phyloP scores from a whole-genome alignment of 176 grass and related monocot species.

The Cymbopogon citratus region DNA sequence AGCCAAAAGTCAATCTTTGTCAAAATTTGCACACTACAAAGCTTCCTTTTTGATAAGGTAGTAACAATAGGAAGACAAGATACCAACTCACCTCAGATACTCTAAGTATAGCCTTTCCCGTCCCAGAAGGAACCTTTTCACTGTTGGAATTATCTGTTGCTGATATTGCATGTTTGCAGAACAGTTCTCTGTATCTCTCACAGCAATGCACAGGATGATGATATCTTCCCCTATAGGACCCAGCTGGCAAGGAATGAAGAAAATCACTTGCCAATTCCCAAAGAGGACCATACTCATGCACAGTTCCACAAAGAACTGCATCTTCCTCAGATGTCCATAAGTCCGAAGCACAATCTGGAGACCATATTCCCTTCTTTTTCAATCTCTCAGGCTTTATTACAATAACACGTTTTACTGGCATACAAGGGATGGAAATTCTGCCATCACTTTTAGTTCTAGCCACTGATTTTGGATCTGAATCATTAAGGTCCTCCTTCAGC shows the following conservation, averaged over 20 bases:
- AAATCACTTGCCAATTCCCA: constrained; percentile 85
- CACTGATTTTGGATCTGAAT: constrained; percentile 42
- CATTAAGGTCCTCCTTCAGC: constrained; percentile 42
- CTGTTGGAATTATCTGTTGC: constrained; percentile 59
- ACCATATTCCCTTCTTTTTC: constrained; percentile 82
- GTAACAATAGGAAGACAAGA: background rate
- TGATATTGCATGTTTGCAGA: constrained; percentile 86
- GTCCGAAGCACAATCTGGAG: constrained; percentile 64
- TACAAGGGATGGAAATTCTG: constrained; percentile 51
- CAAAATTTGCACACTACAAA: background rate
- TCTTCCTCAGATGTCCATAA: constrained; percentile 84
- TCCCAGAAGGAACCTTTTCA: constrained; percentile 70
- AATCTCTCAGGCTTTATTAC: constrained; percentile 84
- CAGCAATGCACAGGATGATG: constrained; percentile 92
- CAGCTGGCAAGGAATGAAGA: constrained; percentile 56
- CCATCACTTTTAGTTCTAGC: constrained; percentile 46
- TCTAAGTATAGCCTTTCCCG: constrained; percentile 88
- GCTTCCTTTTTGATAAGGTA: constrained; percentile 1
- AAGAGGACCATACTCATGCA: constrained; percentile 77
- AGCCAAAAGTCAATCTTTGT: background rate
- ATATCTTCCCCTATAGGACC: constrained; percentile 70
- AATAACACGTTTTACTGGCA: constrained; percentile 70
- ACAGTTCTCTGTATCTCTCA: constrained; percentile 91
- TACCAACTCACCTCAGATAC: constrained; percentile 69
- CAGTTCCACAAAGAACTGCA: constrained; percentile 71